Evolutionary conservation across 1,284 basidiomycete species (phyloP), one percentile per base, ranked within the genome.

Genomic region (Ganoderma sp.): DNA sequence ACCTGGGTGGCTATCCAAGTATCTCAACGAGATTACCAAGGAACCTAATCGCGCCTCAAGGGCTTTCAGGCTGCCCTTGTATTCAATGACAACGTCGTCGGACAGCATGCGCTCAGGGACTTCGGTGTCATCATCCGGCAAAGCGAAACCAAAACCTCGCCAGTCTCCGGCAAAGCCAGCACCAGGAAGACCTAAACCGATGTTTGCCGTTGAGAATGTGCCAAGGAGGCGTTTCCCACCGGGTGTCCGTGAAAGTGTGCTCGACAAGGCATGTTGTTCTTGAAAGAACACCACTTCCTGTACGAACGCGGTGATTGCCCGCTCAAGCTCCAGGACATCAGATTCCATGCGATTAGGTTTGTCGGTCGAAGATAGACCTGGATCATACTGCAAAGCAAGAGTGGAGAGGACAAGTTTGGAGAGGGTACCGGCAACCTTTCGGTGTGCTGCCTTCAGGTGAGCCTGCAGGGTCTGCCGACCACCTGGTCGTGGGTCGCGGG

Each of bases 101-200:
- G 81, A 80, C 61, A 93, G 79, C 14, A 83, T 74, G 58, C 81
- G 84, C 71, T 82, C 81, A 4, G 89, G 87, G 42, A 83, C 78
- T 28, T 84, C 82, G 25, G 80, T 80, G 9, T 81, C 82, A 41
- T 87, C 84, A 56, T 85, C 83, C 39, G 85, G 76, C 25, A 86
- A 81, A 45, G 91, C 84, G 83, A 88, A 94, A 37, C 92, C 92
- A 71, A 92, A 90, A 19, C 92, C 93, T 74, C 87, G 91, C 92
- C 92, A 94, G 34, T 81, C 80, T 6, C 84, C 91, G 37, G 83
- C 91, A 64, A 83, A 81, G 8, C 92, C 92, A 15, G 88, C 89
- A n/a, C 92, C 92, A 63, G 91, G 85, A 34, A 93, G 81, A 17
- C 91, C 91, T 19, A 88, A 78, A 1, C 92, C 93, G 64, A 94